These are phyloP conservation scores for Psilocybe cubensis DNA, from an alignment of 768 basidiomycete genomes.

Conservation along the genomic window DNA sequence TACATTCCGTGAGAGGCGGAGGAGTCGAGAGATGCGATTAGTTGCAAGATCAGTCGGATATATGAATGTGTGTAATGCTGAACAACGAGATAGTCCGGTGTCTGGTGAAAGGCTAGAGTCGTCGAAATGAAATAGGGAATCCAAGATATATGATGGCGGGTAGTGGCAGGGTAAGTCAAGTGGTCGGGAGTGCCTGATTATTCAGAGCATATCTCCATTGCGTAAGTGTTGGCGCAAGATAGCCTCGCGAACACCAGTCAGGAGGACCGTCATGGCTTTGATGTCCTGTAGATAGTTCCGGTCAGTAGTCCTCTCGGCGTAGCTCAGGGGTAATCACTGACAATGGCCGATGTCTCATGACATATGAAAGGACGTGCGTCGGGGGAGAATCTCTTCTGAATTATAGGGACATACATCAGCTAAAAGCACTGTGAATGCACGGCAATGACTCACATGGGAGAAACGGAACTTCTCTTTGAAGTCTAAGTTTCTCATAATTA, in stretches of 20 bases:
- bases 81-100: neutral
- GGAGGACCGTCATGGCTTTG: conserved; percentile 41
- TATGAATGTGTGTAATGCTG: neutral
- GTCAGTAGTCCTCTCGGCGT: neutral
- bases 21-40: neutral
- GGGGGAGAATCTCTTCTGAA: conserved; percentile 60
- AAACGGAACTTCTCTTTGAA: conserved; percentile 71
- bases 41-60: neutral
- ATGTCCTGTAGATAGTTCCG: conserved; percentile 37
- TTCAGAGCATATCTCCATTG: conserved; percentile 32
- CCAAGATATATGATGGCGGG: too few species aligned
- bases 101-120: neutral
- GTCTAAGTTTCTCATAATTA: conserved; percentile 40
- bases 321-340: conserved; percentile 33
- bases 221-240: conserved; percentile 44
- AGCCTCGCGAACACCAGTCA: conserved; percentile 43
- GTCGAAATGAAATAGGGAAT: neutral
- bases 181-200: neutral
- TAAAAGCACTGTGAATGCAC: neutral
- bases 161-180: neutral
- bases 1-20: neutral
- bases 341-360: conserved; percentile 74
- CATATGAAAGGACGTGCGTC: conserved; percentile 62
- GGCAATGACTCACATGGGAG: conserved; percentile 53
- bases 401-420: neutral